Evolutionary conservation across 768 basidiomycete genomes (phyloP), one percentile per base, ranked within the genome.

Genomic region (Leccinellum rugosiceps): DNA sequence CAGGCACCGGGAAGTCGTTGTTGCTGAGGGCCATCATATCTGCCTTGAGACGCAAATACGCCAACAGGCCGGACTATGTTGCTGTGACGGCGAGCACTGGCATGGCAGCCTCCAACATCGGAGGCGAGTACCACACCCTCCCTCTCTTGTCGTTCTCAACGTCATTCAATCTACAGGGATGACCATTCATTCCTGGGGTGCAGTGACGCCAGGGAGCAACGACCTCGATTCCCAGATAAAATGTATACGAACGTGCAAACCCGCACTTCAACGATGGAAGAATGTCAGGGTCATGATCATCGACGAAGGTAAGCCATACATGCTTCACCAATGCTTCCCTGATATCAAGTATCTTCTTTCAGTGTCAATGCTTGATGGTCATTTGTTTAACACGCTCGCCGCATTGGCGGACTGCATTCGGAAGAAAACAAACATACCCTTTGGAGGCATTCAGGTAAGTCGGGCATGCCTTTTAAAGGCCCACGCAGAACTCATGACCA

Each of bases 281-380:
- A 72, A 75, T 26, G 81, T 79, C 2, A 77, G 80, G 61, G 80
- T 83, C 2, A 76, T 88, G 51, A 78, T 89, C 57, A 79, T 88
- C 25, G 87, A 88, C 60, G 86, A 88, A 72, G 77, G 86, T 83
- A 52, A 57, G 77, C 63, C 10, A 13, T 10, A 3, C 26, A 15
- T 15, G 28, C 19, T 28, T 14, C n/a, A 4, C 9, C 9, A n/a
- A n/a, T n/a, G n/a, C 1, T 8, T 43, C 1, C 19, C 2, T 11
- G 14, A 13, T n/a, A 43, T 15, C 17, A 1, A 55, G 2, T 4
- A 9, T 50, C 2, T 25, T 23, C 38, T 26, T 47, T 3, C 45
- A 88, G 85, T 86, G 1, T 88, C 87, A 1, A 88, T 88, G 87
- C 78, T 89, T 14, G 85, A 88, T 62, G 86, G 80, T 1, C 68